Conservation (phyloP, 2,329 filamentous ascomycete species). For the Tolypocladium ophioglossoides region DNA sequence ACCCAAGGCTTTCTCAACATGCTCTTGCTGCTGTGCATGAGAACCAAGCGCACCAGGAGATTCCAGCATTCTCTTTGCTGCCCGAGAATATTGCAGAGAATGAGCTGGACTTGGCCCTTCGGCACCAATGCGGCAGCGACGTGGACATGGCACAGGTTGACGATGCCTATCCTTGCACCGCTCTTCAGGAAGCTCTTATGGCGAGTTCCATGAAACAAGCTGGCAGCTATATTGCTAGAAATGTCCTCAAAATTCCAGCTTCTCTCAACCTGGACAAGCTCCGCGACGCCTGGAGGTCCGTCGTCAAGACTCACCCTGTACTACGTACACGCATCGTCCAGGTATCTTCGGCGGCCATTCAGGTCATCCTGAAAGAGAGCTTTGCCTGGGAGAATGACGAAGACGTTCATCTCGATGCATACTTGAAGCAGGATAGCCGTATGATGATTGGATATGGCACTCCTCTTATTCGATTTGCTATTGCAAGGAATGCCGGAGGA, state of each 20-base stretch:
- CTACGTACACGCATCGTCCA: neutral
- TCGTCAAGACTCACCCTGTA: neutral
- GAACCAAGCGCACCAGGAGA: neutral
- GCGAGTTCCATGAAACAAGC: conserved; percentile 17
- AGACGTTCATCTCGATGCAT: neutral
- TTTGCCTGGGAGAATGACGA: neutral
- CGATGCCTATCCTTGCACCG: conserved; percentile 26
- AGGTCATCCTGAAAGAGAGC: neutral
- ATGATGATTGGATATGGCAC: conserved; percentile 2
- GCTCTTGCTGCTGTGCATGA: neutral
- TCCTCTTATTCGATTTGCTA: conserved; percentile 1
- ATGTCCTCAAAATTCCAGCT: conserved; percentile 10
- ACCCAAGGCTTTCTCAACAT: neutral
- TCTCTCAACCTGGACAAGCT: conserved; percentile 14
- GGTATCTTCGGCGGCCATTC: neutral
- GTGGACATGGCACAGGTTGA: conserved; percentile 5
- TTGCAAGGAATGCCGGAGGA: neutral
- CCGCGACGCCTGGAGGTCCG: conserved; percentile 14
- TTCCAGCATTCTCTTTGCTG: neutral
- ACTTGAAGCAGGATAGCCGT: neutral
- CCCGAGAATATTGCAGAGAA: neutral
- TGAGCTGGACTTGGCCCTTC: neutral
- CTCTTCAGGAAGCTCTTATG: conserved; percentile 27
- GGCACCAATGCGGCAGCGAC: neutral
- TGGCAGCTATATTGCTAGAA: conserved; percentile 24